Evolutionary conservation across 2,329 filamentous ascomycete genomes (phyloP).

Genomic region (Ophiognomonia clavigignenti-juglandacearum): DNA sequence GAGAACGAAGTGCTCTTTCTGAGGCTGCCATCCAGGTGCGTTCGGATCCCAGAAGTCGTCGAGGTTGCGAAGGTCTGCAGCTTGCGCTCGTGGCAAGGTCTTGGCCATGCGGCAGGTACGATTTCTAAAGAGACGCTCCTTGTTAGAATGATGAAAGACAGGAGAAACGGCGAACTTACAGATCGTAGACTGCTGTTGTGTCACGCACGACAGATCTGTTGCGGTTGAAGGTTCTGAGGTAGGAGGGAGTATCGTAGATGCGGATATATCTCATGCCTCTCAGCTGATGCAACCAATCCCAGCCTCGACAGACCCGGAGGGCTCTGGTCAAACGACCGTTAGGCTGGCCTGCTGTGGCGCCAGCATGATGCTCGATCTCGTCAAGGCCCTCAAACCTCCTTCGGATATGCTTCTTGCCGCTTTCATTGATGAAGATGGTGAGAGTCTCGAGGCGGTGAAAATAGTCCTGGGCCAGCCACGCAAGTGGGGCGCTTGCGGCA

Average conservation of each 20-base stretch:
- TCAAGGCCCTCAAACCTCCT: background rate
- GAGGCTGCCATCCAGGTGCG: no score
- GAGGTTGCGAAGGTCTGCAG: no score
- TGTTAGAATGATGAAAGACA: background rate
- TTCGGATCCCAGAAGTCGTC: background rate
- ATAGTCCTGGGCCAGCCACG: no score
- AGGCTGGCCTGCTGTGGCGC: background rate
- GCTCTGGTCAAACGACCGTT: background rate
- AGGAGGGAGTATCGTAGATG: background rate
- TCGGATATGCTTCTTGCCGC: background rate
- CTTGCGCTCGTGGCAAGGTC: no score
- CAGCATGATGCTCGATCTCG: background rate
- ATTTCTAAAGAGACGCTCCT: background rate
- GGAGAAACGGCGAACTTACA: background rate
- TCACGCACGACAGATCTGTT: no score
- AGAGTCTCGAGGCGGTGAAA: no score
- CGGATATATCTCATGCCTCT: no score
- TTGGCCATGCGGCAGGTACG: background rate
- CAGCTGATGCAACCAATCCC: conserved; percentile 6
- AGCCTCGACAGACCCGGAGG: background rate
- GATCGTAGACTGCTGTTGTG: background rate
- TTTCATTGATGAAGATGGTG: background rate
- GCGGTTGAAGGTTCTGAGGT: no score
- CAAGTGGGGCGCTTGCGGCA: no score
- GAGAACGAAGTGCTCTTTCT: no score